A percentile compares a stretch with the other conserved stretches of the same genome.
These are phyloP conservation scores for Fusarium buxicola DNA, from an alignment of 2,329 filamentous ascomycete species.

Conservation along the genomic window DNA sequence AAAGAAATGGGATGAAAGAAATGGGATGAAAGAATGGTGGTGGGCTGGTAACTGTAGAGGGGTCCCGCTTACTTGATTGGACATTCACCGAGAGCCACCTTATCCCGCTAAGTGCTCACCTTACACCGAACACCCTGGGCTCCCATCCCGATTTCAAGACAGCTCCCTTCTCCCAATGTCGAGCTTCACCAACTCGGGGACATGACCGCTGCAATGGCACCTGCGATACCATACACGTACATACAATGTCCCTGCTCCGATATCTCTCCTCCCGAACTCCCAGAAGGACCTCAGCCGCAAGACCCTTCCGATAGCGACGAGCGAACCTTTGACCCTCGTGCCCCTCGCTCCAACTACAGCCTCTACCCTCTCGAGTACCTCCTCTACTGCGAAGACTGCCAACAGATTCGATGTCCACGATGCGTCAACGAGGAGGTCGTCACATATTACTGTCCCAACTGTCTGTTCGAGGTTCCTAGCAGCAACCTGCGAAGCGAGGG, in stretches of 20 bases:
- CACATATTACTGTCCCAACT: constrained; percentile 95
- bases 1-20: not conserved
- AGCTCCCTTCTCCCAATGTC: constrained; percentile 31
- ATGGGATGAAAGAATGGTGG: not conserved
- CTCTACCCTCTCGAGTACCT: constrained; percentile 94
- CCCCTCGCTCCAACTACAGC: constrained; percentile 87
- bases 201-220: constrained; percentile 56
- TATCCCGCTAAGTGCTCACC: constrained; percentile 29
- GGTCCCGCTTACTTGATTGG: constrained; percentile 24
- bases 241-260: constrained; percentile 75
- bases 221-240: constrained; percentile 71
- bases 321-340: constrained; percentile 85
- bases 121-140: constrained; percentile 22
- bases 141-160: constrained; percentile 27
- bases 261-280: constrained; percentile 50
- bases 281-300: constrained; percentile 45
- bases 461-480: constrained; percentile 94
- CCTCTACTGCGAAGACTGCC: constrained; percentile 97
- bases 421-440: constrained; percentile 95
- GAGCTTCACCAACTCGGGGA: constrained; percentile 30
- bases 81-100: constrained; percentile 12
- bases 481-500: constrained; percentile 93
- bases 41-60: not conserved
- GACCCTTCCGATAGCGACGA: constrained; percentile 74
- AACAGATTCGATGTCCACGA: constrained; percentile 92